A percentile compares a stretch with the other conserved stretches of the same genome.
These are phyloP conservation scores for Lithocarpus polystachyus DNA, from an alignment of 306 rosid species.

Conservation along the genomic window DNA sequence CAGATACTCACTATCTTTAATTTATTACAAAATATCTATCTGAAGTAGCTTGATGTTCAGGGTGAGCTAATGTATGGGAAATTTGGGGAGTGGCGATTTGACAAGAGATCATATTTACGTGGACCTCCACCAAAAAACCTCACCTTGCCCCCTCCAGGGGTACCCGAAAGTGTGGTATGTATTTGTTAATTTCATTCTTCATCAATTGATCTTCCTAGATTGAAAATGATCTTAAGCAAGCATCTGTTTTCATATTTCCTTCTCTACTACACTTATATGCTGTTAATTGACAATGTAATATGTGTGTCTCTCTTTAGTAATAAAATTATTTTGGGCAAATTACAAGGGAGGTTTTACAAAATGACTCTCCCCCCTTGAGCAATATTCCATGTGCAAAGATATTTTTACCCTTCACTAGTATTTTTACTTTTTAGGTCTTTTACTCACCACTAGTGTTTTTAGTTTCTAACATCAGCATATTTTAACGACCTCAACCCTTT, in stretches of 20 bases:
- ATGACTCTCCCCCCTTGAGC: too few species aligned
- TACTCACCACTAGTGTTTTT: too few species aligned
- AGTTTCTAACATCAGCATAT: too few species aligned
- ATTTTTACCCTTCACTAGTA: too few species aligned
- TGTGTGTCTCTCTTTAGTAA: too few species aligned
- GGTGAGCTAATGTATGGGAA: slow-evolving; percentile 89
- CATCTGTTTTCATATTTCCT: not conserved
- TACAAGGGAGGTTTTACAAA: too few species aligned
- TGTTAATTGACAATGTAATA: too few species aligned
- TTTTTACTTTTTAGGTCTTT: too few species aligned
- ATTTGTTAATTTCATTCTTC: slow-evolving; percentile 9
- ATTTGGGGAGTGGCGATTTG: slow-evolving; percentile 96
- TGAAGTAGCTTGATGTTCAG: slow-evolving; percentile 35
- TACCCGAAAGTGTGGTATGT: slow-evolving; percentile 99
- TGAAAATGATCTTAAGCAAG: slow-evolving; percentile 16
- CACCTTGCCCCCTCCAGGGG: slow-evolving; percentile 90
- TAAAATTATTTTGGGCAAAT: too few species aligned
- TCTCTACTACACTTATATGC: not conserved
- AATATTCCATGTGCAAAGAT: too few species aligned
- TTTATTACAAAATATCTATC: slow-evolving; percentile 5
- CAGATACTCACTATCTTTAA: not conserved
- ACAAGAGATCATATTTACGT: slow-evolving; percentile 80
- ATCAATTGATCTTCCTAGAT: slow-evolving; percentile 3
- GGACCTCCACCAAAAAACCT: slow-evolving; percentile 86
- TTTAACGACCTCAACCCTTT: too few species aligned